Base-by-base conservation (phyloP, 495 filamentous ascomycete genomes). In the Lasiosphaeria hispida region DNA sequence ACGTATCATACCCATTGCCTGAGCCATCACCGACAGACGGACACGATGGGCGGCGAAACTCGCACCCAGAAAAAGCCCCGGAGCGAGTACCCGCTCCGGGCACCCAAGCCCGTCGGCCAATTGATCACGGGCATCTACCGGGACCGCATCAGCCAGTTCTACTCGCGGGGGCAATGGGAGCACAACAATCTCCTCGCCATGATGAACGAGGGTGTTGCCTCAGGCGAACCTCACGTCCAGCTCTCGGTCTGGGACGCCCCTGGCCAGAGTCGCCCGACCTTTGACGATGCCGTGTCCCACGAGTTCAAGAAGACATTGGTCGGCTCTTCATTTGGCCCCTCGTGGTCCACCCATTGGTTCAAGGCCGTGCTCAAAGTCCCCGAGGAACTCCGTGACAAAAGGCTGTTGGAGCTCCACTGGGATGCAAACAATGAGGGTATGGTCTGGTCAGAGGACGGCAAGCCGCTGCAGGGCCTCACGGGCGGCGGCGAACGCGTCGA, bases 281-380 rank as follows among this genome's bases (percentile, higher is more conserved):
- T 98, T 75, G 70, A 92, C 55, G 91, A 97, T 38, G 94, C 93
- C 14, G 87, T 86, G 36, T 87, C 84, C 17, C 85, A 92, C 57
- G 78, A 89, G 39, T 98, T 95, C 74, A 79, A 79, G 33, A 75
- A 82, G n/a, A 88, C 93, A 1, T 76, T 78, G 13, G 85, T 91
- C 52, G 92, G 93, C 34, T 80, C 85, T 55, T 83, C 77, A 11
- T 97, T 97, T 63, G 94, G 94, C 4, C 94, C 94, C 10, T 92
- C 91, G 44, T 98, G 94, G 94, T 91, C 91, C 0, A 98, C 94
- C n/a, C 93, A 97, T 72, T 98, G 94, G 94, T 94, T 97, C 80
- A 87, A 85, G 42, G 83, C 96, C 52, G 75, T 84, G 41, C 75
- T 98, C 54, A 89, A 79, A 1, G 81, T 98, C 17, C 94, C 94